These are phyloP conservation scores for Neurospora hispaniola DNA, from an alignment of 495 filamentous ascomycete species.

Conservation along the genomic window DNA sequence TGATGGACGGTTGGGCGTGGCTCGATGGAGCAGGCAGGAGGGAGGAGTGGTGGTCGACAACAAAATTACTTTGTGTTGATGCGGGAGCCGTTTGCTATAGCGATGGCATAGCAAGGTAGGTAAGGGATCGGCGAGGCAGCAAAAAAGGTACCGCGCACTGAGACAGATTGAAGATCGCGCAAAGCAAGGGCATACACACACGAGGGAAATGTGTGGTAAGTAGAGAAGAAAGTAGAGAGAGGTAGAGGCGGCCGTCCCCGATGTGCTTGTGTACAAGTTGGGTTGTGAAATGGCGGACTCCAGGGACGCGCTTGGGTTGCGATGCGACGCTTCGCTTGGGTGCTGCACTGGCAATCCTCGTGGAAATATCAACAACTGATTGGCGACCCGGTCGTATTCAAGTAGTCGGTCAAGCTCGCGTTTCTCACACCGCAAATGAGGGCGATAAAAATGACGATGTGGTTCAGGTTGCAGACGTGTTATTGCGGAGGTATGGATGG, in stretches of 20 bases:
- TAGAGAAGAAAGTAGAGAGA: not conserved
- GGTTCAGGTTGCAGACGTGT: not conserved
- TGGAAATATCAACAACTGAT: not conserved
- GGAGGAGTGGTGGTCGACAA: not conserved
- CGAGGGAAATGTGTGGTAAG: not conserved
- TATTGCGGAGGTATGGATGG: no score
- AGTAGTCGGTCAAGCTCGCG: not conserved
- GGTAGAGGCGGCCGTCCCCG: not conserved
- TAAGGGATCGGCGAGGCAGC: not conserved
- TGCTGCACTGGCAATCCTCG: not conserved
- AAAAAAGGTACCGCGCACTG: not conserved
- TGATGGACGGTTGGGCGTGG: not conserved
- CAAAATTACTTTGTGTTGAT: not conserved
- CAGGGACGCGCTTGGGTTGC: not conserved
- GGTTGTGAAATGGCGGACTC: not conserved
- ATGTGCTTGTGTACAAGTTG: not conserved
- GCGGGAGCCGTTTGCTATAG: not conserved
- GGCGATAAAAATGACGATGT: not conserved
- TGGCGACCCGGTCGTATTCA: not conserved
- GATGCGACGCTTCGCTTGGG: not conserved
- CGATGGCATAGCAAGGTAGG: slow-evolving; percentile 4
- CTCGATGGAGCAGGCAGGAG: not conserved
- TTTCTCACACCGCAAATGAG: not conserved
- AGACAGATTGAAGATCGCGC: not conserved
- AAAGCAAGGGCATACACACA: not conserved